phyloP scores from a whole-genome alignment of 805 yeast genomes.

The Starmera caribaea region DNA sequence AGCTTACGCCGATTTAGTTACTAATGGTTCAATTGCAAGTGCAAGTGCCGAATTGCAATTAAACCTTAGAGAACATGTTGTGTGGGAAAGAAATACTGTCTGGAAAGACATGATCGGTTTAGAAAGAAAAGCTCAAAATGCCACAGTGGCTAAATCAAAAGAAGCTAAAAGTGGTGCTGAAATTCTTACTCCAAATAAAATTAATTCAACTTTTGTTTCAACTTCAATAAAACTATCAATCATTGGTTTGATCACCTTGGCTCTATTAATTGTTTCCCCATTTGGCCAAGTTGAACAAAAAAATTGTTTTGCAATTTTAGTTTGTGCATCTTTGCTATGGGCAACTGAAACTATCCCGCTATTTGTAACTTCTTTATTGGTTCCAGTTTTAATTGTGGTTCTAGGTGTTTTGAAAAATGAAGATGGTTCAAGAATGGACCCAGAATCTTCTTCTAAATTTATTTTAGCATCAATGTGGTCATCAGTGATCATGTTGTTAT shows the following conservation, averaged over 20 bases:
- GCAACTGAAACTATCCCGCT: constrained; percentile 92
- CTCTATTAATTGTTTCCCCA: constrained; percentile 39
- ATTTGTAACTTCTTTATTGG: constrained; percentile 75
- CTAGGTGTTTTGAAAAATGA: constrained; percentile 60
- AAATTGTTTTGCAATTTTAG: constrained; percentile 75
- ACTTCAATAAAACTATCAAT: constrained; percentile 32
- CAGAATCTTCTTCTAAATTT: constrained; percentile 58
- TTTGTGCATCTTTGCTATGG: constrained; percentile 82
- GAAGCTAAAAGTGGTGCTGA: constrained; percentile 18
- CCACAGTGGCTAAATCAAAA: constrained; percentile 28
- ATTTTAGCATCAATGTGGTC: constrained; percentile 91
- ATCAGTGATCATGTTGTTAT: constrained; percentile 76
- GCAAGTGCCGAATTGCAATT: constrained; percentile 42
- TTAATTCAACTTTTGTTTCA: constrained; percentile 20
- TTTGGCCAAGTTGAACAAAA: constrained; percentile 50
- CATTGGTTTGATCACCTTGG: constrained; percentile 39
- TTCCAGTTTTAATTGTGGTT: constrained; percentile 74
- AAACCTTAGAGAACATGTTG: constrained; percentile 81
- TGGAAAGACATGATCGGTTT: constrained; percentile 95
- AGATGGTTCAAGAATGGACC: constrained; percentile 45
- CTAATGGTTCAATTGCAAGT: constrained; percentile 26
- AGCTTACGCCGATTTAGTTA: constrained; percentile 44
- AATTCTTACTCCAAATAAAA: constrained; percentile 15
- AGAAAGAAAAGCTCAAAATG: constrained; percentile 80
- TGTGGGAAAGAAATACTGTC: constrained; percentile 95